Base-by-base conservation (phyloP, 164 flowering plant species). In the Hamamelis virginiana region DNA sequence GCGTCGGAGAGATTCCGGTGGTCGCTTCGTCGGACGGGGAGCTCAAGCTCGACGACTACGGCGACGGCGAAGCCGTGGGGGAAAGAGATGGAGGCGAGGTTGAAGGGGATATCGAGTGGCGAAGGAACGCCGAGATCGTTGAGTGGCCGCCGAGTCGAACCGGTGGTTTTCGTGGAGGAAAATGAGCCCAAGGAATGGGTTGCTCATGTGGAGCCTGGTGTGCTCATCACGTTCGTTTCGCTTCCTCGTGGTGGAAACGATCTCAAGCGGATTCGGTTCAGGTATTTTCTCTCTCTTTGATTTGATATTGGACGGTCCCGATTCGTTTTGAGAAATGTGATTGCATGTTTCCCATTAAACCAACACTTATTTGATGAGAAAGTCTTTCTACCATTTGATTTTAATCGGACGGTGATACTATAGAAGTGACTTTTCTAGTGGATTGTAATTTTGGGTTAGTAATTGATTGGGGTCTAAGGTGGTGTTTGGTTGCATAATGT, bases 151-250 rank as follows among this genome's bases (percentile, higher is more conserved):
- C 75, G 85, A 51, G 77, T 52, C 16, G 83, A 82, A 9, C 79
- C 86, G 70, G 68, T 85, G 9, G 86, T 87, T 45, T 84, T 80
- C 74, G 82, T 82, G 8, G 86, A 81, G 69, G 91, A 87, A 72
- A 76, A 43, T 46, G 91, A 87, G 71, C 87, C 87, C n/a, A 87
- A 85, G 69, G 91, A 87, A 72, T 87, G 91, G 91, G 89, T 85
- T 59, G 91, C 89, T 65, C 91, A 87, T 69, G 89, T 85, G 52
- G 89, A 87, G 71, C 86, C 89, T 33, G 91, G 91, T 27, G 86
- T 87, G 9, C 76, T 85, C 48, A 85, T 87, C 72, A 85, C 89
- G 13, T 85, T 87, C 71, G 81, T 87, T 48, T 87, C 91, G 25
- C 67, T 87, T 28, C 89, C 91, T 0, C 81, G 78, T 8, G 89